Conservation (phyloP, 495 filamentous ascomycete species). For the Talaromyces wortmannii region DNA sequence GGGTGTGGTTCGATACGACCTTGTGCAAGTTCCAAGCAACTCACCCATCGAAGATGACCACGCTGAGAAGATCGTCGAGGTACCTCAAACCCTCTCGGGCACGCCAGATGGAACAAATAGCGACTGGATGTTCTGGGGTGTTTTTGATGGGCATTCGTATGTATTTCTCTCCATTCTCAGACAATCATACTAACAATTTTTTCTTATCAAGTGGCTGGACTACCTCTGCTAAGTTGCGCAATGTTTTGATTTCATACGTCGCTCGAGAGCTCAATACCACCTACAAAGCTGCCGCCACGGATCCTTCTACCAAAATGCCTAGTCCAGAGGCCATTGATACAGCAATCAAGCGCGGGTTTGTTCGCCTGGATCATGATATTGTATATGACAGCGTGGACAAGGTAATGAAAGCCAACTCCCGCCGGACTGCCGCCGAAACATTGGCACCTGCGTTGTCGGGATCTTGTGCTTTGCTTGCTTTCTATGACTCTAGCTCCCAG, state of each 20-base stretch:
- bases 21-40: constrained; percentile 93
- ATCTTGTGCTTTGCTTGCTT: constrained; percentile 91
- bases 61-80: constrained; percentile 91
- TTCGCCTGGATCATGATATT: constrained; percentile 86
- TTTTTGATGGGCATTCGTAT: constrained; percentile 95
- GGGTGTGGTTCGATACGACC: constrained; percentile 90
- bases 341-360: constrained; percentile 90
- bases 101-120: constrained; percentile 49
- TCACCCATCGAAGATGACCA: constrained; percentile 99
- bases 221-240: constrained; percentile 91
- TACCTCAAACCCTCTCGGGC: constrained; percentile 52
- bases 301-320: constrained; percentile 53
- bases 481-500: constrained; percentile 84
- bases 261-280: constrained; percentile 90
- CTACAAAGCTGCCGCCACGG: constrained; percentile 68
- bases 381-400: constrained; percentile 82
- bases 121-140: constrained; percentile 99
- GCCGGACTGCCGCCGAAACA: constrained; percentile 77
- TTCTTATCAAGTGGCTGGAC: constrained; percentile 75
- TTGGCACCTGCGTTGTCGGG: constrained; percentile 91
- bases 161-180: constrained; percentile 13
- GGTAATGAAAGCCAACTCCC: constrained; percentile 80
- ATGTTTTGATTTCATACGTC: constrained; percentile 85
- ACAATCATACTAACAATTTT: constrained; percentile 8
- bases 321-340: constrained; percentile 72